Base-by-base conservation (phyloP, 2,329 filamentous ascomycete genomes). In the Cladosporium sp. region DNA sequence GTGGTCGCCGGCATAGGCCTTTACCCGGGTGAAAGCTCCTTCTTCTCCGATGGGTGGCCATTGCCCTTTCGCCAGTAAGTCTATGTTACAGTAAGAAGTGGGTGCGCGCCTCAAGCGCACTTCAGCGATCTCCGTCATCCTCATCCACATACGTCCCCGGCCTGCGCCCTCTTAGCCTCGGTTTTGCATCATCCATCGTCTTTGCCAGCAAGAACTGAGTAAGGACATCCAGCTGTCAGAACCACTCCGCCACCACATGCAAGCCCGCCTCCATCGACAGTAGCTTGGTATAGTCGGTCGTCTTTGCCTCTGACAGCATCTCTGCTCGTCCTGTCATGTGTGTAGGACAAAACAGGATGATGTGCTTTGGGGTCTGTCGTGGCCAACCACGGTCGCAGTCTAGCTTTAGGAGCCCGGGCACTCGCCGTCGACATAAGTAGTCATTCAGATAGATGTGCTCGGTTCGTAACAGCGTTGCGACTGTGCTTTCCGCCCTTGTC, bases 271-370 rank as follows among this genome's bases (percentile, higher is more conserved):
- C 38, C 12, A 24, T 28, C 36, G 57, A 59, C 11, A 47, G 18
- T 41, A 59, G 36, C 36, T 44, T 59, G 12, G 36, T 59, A 14
- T 26, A 44, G 57, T 59, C 38, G 11, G 36, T 59, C 38, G 57
- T 59, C 24, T 59, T 59, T n/a, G 36, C 57, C 38, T 59, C 57
- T 47, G 38, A 34, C 24, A 59, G 57, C 38, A 44, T 59, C 36
- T 30, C 51, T n/a, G 24, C 51, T 55, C 28, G n/a, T 41, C 34
- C 18, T 21, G 3, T 26, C 10, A 15, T 14, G 3, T 44, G n/a
- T 21, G 18, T 38, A 57, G 52, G 52, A 15, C 52, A 36, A 34
- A 59, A 59, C 14, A 44, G 57, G 21, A 21, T 30, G 4, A 47
- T 47, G 3, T 47, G 57, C 38, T 36, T 59, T 59, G 24, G 36